Evolutionary conservation across 139 green algal genomes (phyloP).

Genomic region (Diplosphaera chodatii): DNA sequence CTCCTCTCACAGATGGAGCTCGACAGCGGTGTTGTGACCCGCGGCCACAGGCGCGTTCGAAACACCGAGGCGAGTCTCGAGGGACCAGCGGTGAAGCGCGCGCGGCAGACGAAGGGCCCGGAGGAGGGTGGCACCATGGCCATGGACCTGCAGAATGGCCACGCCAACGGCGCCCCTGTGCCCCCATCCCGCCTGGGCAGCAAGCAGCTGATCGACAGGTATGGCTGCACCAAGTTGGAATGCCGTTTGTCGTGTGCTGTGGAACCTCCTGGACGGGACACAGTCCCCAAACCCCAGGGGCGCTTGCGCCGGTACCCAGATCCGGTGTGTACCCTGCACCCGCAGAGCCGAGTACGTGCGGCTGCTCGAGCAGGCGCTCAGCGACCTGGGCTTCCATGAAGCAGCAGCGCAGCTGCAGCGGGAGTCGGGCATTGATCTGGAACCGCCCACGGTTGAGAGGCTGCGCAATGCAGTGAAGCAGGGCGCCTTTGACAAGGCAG

Average conservation of each 20-base stretch:
- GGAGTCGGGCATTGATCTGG: constrained; percentile 45
- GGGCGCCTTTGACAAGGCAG: constrained; percentile 50
- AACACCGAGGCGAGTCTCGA: background rate
- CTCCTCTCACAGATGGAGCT: background rate
- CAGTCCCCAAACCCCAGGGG: too few species aligned
- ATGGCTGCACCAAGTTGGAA: too few species aligned
- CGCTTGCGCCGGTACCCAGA: too few species aligned
- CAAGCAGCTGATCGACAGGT: constrained; percentile 2
- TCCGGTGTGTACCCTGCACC: too few species aligned
- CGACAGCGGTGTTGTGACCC: background rate
- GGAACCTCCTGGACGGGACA: too few species aligned
- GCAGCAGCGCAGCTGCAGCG: constrained; percentile 26
- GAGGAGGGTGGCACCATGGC: background rate
- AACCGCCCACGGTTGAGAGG: constrained; percentile 41
- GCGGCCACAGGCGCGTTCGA: too few species aligned
- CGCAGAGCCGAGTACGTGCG: constrained; percentile 63
- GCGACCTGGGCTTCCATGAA: constrained; percentile 50
- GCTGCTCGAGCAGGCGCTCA: constrained; percentile 67
- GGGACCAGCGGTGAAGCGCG: background rate
- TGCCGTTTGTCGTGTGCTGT: too few species aligned
- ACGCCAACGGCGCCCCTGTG: background rate
- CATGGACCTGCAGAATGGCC: background rate
- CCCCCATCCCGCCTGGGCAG: background rate
- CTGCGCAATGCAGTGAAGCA: constrained; percentile 50
- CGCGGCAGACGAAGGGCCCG: background rate